Evolutionary conservation across 2,329 filamentous ascomycete species (phyloP).

Genomic region (Arthrobotrys sinensis): DNA sequence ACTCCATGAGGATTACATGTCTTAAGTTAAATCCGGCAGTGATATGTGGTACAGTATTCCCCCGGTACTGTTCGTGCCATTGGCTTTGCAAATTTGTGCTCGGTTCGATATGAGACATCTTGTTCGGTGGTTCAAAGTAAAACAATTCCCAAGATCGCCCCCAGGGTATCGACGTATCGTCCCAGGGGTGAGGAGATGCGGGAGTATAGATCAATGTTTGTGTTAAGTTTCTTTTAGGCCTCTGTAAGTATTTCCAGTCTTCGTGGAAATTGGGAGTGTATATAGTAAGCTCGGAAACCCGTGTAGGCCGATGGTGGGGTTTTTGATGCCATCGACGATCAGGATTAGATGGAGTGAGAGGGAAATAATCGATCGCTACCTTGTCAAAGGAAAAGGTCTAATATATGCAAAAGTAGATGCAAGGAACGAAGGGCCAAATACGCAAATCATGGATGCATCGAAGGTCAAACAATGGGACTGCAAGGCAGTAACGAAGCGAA

Average conservation of each 20-base stretch:
- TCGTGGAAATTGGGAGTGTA: neutral
- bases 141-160: neutral
- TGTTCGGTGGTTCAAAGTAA: neutral
- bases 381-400: slow-evolving; percentile 7
- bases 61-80: neutral
- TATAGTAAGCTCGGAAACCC: neutral
- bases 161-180: neutral
- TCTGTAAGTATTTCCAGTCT: neutral
- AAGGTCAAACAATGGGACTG: neutral
- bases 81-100: neutral
- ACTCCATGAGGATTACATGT: slow-evolving; percentile 6
- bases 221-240: too few species aligned
- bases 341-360: neutral
- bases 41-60: neutral
- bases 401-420: neutral
- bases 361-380: neutral
- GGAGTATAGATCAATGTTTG: neutral
- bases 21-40: slow-evolving; percentile 11
- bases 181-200: neutral
- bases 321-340: neutral
- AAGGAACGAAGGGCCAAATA: neutral
- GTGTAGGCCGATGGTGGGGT: too few species aligned
- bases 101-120: neutral
- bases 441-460: neutral
- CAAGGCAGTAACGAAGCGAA: slow-evolving; percentile 4